Evolutionary conservation across 1,139 yeast species (phyloP), one percentile per base, ranked within the genome.

Genomic region (Meyerozyma sp.): DNA sequence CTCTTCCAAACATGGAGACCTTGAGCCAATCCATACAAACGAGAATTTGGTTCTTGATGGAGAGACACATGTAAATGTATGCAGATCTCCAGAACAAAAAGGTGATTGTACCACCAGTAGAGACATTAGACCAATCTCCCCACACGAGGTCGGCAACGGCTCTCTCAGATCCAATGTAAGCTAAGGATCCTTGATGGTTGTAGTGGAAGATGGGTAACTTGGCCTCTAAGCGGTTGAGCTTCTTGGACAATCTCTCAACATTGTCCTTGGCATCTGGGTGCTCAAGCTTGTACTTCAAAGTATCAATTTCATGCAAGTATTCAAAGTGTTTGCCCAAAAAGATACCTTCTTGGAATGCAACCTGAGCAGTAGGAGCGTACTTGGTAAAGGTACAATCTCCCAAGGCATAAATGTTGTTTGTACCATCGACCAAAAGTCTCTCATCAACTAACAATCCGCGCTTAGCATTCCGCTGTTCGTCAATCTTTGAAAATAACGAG

Each of bases 341-440:
- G 50, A 76, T 75, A 59, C 96, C 97, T 68, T 90, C 93, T 73
- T 91, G 97, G 71, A 89, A 84, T 39, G 98, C 98, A 47, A 90
- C 97, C 75, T 91, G 97, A 40, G 96, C 98, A 46, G 97, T 91
- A 53, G 98, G 97, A 42, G 96, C 95, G 53, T 78, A 82, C 63
- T 90, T 90, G 54, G 94, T 86, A 66, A 83, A 80, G 40, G 96
- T 86, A 74, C 97, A 90, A 71, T 91, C 98, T 61, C 98, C 98
- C 49, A 91, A 69, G 40, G 95, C 97, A 68, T 76, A 91, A 55
- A 91, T 82, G 53, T 88, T 88, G 55, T 79, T 78, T 40, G 93
- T 78, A 59, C 98, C 98, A 57, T 87, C 80, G 41, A 90, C 86
- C 61, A 84, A 84, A 55, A 90, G 73, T 63, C 78, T 82, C 50